A percentile compares a stretch with the other conserved stretches of the same genome.
phyloP scores from a whole-genome alignment of 371 early-diverging fungal species.

The Circinella minor region DNA sequence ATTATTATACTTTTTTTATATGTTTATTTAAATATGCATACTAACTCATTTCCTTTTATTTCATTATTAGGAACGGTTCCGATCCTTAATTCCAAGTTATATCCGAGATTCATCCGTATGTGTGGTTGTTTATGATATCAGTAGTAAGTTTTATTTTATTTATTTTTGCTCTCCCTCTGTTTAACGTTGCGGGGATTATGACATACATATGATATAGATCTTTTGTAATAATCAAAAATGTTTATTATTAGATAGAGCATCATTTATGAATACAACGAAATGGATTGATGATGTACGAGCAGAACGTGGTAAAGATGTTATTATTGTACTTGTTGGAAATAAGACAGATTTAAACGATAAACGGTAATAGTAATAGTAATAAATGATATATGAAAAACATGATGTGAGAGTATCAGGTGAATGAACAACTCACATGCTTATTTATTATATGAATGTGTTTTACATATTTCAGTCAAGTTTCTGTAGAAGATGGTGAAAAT shows the following conservation, averaged over 20 bases:
- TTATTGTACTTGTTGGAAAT: conserved; percentile 97
- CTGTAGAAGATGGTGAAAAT: conserved; percentile 92
- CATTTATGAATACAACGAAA: conserved; percentile 89
- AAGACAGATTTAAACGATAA: conserved; percentile 94
- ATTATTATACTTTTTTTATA: background rate
- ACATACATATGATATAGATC: background rate
- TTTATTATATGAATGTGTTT: too few species aligned
- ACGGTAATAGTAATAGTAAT: conserved; percentile 47
- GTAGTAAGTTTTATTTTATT: conserved; percentile 58
- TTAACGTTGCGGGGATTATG: too few species aligned
- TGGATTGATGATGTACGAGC: conserved; percentile 98
- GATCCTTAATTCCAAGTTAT: conserved; percentile 97
- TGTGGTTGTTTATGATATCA: conserved; percentile 97
- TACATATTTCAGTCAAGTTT: conserved; percentile 43
- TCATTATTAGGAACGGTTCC: conserved; percentile 85
- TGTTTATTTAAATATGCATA: background rate
- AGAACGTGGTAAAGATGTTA: conserved; percentile 94
- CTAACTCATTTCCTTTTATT: background rate
- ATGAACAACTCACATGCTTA: too few species aligned
- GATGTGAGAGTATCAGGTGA: too few species aligned
- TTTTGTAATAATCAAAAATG: background rate
- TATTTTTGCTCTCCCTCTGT: background rate
- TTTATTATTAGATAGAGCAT: conserved; percentile 48
- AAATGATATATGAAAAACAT: background rate
- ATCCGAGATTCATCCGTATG: conserved; percentile 99